Evolutionary conservation across 768 basidiomycete genomes (phyloP).

Genomic region (Podaxis pistillaris): DNA sequence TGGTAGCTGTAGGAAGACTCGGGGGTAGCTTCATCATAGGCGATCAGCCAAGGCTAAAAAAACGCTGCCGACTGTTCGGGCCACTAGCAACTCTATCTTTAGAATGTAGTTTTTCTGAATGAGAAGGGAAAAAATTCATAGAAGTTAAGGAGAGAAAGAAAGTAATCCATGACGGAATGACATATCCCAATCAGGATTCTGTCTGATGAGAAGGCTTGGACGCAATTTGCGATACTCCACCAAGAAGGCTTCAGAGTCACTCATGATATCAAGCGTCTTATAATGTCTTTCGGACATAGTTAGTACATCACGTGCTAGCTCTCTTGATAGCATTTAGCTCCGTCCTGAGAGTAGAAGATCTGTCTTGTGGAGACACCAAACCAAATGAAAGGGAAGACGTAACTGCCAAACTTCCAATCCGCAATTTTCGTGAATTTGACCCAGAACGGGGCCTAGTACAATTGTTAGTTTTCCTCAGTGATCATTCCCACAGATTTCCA

Average conservation of each 20-base stretch:
- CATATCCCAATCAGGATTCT: neutral
- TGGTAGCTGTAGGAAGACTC: neutral
- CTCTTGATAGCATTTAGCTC: neutral
- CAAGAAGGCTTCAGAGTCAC: neutral
- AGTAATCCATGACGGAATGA: neutral
- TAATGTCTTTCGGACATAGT: neutral
- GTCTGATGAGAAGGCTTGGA: neutral
- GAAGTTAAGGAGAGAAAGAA: neutral
- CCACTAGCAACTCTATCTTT: neutral
- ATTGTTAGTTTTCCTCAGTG: neutral
- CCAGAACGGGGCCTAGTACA: neutral
- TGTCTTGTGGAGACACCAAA: neutral
- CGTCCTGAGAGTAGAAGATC: neutral
- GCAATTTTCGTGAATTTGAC: neutral
- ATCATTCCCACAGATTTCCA: neutral
- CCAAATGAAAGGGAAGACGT: neutral
- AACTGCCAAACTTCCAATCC: neutral
- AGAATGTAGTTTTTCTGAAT: neutral
- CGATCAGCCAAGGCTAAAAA: neutral
- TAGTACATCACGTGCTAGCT: neutral
- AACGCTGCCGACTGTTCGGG: neutral
- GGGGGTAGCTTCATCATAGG: neutral
- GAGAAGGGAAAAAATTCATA: neutral
- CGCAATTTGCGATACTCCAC: neutral
- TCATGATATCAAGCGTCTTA: neutral